phyloP scores from a whole-genome alignment of 805 yeast genomes.

The Schwanniomyces pseudopolymorphus region DNA sequence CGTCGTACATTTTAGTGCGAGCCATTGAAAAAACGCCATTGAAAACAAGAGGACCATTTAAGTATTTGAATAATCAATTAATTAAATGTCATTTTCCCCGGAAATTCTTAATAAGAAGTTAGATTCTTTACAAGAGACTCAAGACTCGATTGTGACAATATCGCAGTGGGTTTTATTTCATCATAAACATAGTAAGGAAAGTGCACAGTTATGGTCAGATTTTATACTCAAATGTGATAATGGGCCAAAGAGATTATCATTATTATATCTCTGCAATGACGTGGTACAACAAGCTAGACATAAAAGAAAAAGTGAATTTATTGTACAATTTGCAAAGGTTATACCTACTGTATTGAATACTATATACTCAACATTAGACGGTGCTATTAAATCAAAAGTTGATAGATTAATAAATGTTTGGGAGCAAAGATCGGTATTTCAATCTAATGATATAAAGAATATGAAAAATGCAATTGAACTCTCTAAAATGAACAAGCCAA shows the following conservation, averaged over 20 bases:
- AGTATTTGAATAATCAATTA: not conserved
- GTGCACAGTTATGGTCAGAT: constrained; percentile 36
- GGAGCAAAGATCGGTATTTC: constrained; percentile 53
- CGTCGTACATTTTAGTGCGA: not conserved
- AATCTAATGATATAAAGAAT: constrained; percentile 20
- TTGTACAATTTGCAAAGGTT: constrained; percentile 54
- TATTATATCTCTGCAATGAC: constrained; percentile 76
- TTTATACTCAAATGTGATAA: constrained; percentile 16
- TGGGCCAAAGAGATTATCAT: constrained; percentile 46
- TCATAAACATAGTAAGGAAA: constrained; percentile 38
- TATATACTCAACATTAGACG: constrained; percentile 30
- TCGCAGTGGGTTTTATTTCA: constrained; percentile 49
- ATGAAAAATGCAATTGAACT: constrained; percentile 24
- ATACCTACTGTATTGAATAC: constrained; percentile 42
- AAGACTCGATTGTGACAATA: constrained; percentile 45
- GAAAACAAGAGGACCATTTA: not conserved
- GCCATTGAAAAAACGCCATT: not conserved
- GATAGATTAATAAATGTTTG: constrained; percentile 56
- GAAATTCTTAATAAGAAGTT: constrained; percentile 35
- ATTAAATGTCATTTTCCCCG: constrained; percentile 38
- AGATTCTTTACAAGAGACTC: constrained; percentile 41
- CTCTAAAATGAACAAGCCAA: constrained; percentile 13
- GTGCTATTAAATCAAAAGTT: constrained; percentile 45
- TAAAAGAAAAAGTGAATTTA: constrained; percentile 56
- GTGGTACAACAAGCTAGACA: constrained; percentile 77